Base-by-base conservation (phyloP, 257 asterid species). In the Fraxinus quadrangulata region DNA sequence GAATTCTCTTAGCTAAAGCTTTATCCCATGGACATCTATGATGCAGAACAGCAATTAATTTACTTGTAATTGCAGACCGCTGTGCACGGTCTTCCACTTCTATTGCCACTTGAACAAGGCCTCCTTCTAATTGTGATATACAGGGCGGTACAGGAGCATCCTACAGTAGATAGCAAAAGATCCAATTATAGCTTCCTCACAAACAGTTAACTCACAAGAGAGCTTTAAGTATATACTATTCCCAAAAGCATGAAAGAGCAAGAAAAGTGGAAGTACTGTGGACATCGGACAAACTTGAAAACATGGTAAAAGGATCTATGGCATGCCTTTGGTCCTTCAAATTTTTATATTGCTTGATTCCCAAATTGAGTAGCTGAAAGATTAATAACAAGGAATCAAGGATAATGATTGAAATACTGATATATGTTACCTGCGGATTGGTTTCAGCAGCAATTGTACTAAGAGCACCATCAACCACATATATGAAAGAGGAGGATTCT, bases 91-190 rank as follows among this genome's bases (percentile, higher is more conserved):
- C 99, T 87, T 96, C 99, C 45, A 96, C 99, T 89, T 96, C 99
- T 49, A 96, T 93, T 71, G 99, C 99, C 72, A 96, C 97, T 86
- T 96, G 99, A 96, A 96, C 99, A 79, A 93, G 96, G 78, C 97
- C 97, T 36, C 99, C 99, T 79, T 93, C 97, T 83, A 96, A 80
- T 79, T 92, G 97, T 72, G 99, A 90, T 83, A 96, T 96, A 90
- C 99, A 96, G 75, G 99, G 99, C 2, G 99, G 99, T 75, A 93
- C 97, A 19, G 99, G 99, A 85, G 99, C 98, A 87, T 96, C 99
- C 99, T 96, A 80, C 47, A 86, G 70, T 59, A 80, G 23, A 71
- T 16, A 75, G 68, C 70, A 77, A 24, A 81, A 76, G n/a, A 56
- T 65, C 30, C 83, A 21, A 78, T 17, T 68, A 28, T 31, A 77